Base-by-base conservation (phyloP, 306 rosid species). In the Rosa chinensis region DNA sequence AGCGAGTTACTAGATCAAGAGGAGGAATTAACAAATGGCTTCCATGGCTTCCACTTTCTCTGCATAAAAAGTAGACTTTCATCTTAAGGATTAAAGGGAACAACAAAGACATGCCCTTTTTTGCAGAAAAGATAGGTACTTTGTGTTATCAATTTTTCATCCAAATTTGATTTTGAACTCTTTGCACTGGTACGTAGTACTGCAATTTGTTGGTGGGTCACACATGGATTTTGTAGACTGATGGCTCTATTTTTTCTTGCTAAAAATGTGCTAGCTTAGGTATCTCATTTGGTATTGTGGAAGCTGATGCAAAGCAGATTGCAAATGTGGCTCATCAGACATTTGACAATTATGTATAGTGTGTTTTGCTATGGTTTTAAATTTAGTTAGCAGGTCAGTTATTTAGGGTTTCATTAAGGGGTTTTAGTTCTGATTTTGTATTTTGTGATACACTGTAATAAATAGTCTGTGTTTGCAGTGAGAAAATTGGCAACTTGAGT, bases 1-100 rank as follows among this genome's bases (percentile, higher is more conserved):
- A 92, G 99, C 93, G 94, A 40, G 97, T 95, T 48, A 84, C 87
- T 80, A 88, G 99, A 84, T 97, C 99, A 1, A 86, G 83, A 72
- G 96, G 94, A 79, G 96, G 98, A 82, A 85, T 92, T 72, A 92
- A 90, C 70, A 79, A 85, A 67, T 91, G 92, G 97, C 85, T 95
- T 83, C 89, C 84, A 67, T 91, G 92, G 97, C 85, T 95, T 83
- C 89, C 84, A 49, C 87, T 92, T 83, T 84, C 92, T 61, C 71
- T 92, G n/a, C 98, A 95, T 81, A 83, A 74, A 92, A 82, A 78
- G 61, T 89, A 25, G 81, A 90, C 47, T 44, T 47, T 87, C 72
- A 47, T 92, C 6, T 74, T 85, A 85, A 75, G 78, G n/a, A 17
- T 87, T n/a, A 80, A 48, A 61, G 82, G 89, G 45, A 43, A 70